Evolutionary conservation across 2,329 filamentous ascomycete genomes (phyloP).

Genomic region (Cordyceps tenuipes): DNA sequence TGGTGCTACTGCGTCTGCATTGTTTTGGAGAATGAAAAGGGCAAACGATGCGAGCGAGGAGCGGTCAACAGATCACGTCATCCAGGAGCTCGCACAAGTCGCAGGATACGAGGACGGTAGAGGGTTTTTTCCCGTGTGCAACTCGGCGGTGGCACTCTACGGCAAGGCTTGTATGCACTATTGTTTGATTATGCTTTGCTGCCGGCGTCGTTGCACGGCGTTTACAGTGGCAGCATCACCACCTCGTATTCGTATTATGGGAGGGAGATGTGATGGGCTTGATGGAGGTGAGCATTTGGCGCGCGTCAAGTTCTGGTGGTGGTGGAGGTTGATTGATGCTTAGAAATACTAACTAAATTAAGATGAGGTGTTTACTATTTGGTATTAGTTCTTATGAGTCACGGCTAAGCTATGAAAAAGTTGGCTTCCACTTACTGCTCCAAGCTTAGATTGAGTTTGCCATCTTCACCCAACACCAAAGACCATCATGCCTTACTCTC

Average conservation of each 20-base stretch:
- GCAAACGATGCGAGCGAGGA: no score
- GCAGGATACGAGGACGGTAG: no score
- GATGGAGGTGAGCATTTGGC: not conserved
- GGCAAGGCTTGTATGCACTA: no score
- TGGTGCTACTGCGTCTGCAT: no score
- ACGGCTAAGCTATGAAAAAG: not conserved
- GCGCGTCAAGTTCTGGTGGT: not conserved
- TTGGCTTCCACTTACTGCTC: not conserved
- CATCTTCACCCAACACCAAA: not conserved
- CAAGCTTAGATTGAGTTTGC: not conserved
- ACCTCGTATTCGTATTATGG: not conserved
- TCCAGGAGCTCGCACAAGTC: no score
- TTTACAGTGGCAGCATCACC: not conserved
- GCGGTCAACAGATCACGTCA: no score
- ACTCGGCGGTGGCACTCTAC: no score
- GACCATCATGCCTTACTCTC: conserved; percentile 27
- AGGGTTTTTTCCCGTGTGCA: no score
- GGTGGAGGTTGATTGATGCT: not conserved
- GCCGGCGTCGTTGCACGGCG: not conserved
- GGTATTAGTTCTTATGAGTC: not conserved
- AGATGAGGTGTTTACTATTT: not conserved
- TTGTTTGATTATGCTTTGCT: not conserved
- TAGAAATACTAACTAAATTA: conserved; percentile 5
- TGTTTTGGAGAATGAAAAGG: no score
- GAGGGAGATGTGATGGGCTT: no score